phyloP scores from a whole-genome alignment of 2,329 filamentous ascomycete genomes.

The Elsinoe ampelina region DNA sequence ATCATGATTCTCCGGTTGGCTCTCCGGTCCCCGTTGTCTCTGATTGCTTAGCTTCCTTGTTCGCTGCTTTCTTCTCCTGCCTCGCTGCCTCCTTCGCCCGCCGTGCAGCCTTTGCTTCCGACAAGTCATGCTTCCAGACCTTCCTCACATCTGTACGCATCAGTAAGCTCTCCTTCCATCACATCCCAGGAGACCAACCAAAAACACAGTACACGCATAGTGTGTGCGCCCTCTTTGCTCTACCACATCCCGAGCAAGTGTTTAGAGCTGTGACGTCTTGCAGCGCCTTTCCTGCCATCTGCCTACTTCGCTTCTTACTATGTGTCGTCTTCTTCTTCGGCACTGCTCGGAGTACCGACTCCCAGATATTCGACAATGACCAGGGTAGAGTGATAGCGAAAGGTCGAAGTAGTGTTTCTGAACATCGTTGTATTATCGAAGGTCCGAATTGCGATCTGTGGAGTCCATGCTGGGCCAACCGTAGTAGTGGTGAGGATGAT shows the following conservation, averaged over 20 bases:
- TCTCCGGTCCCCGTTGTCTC: not conserved
- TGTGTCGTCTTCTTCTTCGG: slow-evolving; percentile 99
- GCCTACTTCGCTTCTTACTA: slow-evolving; percentile 84
- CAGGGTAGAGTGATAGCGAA: slow-evolving; percentile 57
- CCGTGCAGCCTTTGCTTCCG: not conserved
- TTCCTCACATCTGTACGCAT: not conserved
- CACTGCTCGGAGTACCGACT: slow-evolving; percentile 80
- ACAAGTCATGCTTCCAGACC: slow-evolving; percentile 9
- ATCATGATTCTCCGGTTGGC: not conserved
- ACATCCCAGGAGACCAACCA: slow-evolving; percentile 47
- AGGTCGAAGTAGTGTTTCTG: slow-evolving; percentile 43
- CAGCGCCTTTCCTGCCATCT: slow-evolving; percentile 90
- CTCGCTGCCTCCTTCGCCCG: slow-evolving; percentile 1
- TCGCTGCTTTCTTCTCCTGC: not conserved
- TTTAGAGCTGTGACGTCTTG: slow-evolving; percentile 83
- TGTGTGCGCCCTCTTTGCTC: slow-evolving; percentile 77
- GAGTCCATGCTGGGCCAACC: not conserved
- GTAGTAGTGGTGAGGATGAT: not conserved
- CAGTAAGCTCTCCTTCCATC: not conserved
- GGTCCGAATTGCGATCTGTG: not conserved
- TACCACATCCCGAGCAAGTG: slow-evolving; percentile 81
- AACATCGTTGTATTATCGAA: slow-evolving; percentile 11
- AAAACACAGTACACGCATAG: slow-evolving; percentile 79
- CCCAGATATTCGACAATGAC: slow-evolving; percentile 78
- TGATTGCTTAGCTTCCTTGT: not conserved